Evolutionary conservation across 1,284 basidiomycete species (phyloP).

Genomic region (Cutaneotrichosporon sp.): DNA sequence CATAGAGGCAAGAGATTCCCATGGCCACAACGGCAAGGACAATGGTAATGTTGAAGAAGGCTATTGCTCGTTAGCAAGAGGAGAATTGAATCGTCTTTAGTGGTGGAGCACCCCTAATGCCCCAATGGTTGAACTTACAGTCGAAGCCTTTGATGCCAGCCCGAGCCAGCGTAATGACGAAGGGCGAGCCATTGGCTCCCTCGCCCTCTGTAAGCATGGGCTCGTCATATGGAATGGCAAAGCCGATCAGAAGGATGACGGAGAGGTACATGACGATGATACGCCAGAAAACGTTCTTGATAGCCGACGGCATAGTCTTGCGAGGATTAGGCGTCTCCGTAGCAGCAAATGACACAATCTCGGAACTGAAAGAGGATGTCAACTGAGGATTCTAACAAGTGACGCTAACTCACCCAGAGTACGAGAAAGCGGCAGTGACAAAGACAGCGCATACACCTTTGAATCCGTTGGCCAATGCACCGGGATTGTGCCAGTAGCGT

Average conservation of each 20-base stretch:
- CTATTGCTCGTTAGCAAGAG: background rate
- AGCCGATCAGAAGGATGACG: conserved; percentile 52
- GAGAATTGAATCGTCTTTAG: background rate
- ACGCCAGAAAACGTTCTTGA: conserved; percentile 51
- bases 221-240: conserved; percentile 49
- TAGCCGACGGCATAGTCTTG: conserved; percentile 12
- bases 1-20: conserved; percentile 44
- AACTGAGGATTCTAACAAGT: background rate
- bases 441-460: conserved; percentile 45
- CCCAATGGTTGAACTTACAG: too few relatives aligned
- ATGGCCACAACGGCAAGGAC: conserved; percentile 42
- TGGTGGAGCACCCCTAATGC: too few relatives aligned
- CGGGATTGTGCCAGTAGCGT: conserved; percentile 39
- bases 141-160: conserved; percentile 50
- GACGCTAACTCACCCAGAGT: conserved; percentile 50
- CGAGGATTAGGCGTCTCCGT: conserved; percentile 29
- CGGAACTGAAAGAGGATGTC: conserved; percentile 55
- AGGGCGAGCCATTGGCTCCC: conserved; percentile 52
- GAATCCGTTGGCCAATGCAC: conserved; percentile 50
- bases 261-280: conserved; percentile 53
- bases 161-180: conserved; percentile 51
- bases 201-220: conserved; percentile 41
- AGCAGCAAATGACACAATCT: conserved; percentile 73
- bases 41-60: conserved; percentile 16
- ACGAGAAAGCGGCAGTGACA: conserved; percentile 67